Percentiles rank a stretch among this genome's conserved stretches.
phyloP scores from a whole-genome alignment of 768 basidiomycete species.

The Cyathus striatus region DNA sequence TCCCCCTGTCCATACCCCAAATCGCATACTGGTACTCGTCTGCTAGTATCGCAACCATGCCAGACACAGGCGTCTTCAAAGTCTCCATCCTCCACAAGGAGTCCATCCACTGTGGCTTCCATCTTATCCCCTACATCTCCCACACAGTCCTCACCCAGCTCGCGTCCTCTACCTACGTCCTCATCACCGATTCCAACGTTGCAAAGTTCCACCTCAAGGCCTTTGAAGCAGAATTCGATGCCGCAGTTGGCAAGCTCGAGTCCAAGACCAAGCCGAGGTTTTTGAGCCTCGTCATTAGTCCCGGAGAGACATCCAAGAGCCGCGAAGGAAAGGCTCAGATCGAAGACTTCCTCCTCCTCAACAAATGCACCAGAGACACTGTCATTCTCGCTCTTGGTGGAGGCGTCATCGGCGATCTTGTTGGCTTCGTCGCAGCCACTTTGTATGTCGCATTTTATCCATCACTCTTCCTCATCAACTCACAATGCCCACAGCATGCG shows the following conservation, averaged over 20 bases:
- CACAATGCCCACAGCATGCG: constrained; percentile 89
- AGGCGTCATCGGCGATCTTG: constrained; percentile 94
- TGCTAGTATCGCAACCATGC: constrained; percentile 20
- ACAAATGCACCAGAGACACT: constrained; percentile 89
- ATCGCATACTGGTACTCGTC: too few relatives aligned
- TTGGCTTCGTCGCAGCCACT: constrained; percentile 95
- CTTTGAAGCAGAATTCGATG: constrained; percentile 63
- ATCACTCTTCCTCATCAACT: too few relatives aligned
- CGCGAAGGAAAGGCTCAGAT: constrained; percentile 88
- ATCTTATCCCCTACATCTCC: constrained; percentile 83
- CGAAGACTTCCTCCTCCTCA: constrained; percentile 86
- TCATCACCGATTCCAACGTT: constrained; percentile 91
- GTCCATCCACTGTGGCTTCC: constrained; percentile 91
- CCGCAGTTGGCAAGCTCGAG: constrained; percentile 21
- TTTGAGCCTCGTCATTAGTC: constrained; percentile 72
- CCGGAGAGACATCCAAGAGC: constrained; percentile 92
- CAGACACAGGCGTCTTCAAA: constrained; percentile 58
- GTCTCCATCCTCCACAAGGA: constrained; percentile 83
- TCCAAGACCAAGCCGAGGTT: constrained; percentile 50
- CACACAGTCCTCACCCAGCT: constrained; percentile 65
- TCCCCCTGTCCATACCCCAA: background rate
- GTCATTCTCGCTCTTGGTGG: constrained; percentile 93
- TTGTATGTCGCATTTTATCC: constrained; percentile 82
- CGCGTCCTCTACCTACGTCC: constrained; percentile 81
- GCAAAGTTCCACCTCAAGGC: constrained; percentile 70